phyloP scores from a whole-genome alignment of 2,329 filamentous ascomycete genomes.

The Whalleya microplaca region DNA sequence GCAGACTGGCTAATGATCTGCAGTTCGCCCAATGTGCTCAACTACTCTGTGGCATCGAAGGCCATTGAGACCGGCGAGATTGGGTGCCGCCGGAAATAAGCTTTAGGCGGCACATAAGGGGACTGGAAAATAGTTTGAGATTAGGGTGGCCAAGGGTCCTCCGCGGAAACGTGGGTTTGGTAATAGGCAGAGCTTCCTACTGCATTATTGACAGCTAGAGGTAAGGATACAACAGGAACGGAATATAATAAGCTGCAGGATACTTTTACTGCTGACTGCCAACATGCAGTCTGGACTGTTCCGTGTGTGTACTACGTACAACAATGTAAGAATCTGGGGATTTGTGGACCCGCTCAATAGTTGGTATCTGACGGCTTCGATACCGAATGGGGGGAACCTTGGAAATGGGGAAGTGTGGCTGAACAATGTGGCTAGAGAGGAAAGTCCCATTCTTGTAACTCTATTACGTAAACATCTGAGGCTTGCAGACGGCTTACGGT shows the following conservation, averaged over 20 bases:
- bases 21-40: not conserved
- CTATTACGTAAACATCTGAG: not conserved
- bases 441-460: not conserved
- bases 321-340: slow-evolving; percentile 15
- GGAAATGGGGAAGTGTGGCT: not conserved
- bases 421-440: not conserved
- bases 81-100: slow-evolving; percentile 21
- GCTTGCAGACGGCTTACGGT: not conserved
- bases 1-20: not conserved
- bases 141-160: slow-evolving; percentile 16
- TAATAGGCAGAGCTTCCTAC: slow-evolving; percentile 2
- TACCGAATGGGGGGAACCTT: not conserved
- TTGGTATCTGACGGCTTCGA: not conserved
- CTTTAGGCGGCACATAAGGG: slow-evolving; percentile 1
- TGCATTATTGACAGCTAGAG: slow-evolving; percentile 4
- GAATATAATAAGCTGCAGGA: slow-evolving; percentile 16
- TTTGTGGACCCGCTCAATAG: not conserved
- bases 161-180: not conserved
- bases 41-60: slow-evolving; percentile 10
- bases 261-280: slow-evolving; percentile 15
- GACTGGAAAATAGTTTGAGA: slow-evolving; percentile 19
- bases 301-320: too few relatives aligned
- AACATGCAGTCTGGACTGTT: slow-evolving; percentile 21
- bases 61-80: slow-evolving; percentile 16
- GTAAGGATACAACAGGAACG: slow-evolving; percentile 12